phyloP scores from a whole-genome alignment of 257 asterid species.

The Primulina huaijiensis region DNA sequence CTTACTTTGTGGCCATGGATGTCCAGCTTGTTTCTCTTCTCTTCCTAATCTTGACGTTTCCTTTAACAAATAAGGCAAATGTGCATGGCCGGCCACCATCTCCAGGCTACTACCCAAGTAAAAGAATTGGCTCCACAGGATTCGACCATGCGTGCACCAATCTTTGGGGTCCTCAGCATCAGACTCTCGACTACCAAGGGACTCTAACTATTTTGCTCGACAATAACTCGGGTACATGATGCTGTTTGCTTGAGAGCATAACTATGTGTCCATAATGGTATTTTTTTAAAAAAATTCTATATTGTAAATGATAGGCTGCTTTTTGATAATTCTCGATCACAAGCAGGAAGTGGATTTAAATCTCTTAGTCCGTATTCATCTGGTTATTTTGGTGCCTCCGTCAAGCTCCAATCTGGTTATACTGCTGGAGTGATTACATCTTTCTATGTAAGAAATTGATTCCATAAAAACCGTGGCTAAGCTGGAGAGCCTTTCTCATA shows the following conservation, averaged over 20 bases:
- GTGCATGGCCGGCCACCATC: constrained; percentile 75
- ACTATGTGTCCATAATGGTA: no score
- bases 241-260: no score
- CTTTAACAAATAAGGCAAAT: constrained; percentile 33
- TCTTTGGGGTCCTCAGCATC: constrained; percentile 91
- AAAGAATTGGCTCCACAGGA: constrained; percentile 44
- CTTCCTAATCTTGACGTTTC: constrained; percentile 36
- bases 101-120: constrained; percentile 78
- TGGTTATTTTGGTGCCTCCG: constrained; percentile 67
- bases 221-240: constrained; percentile 40
- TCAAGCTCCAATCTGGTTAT: constrained; percentile 83
- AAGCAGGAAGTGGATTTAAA: constrained; percentile 80
- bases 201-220: constrained; percentile 76
- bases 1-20: constrained; percentile 32
- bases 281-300: no score
- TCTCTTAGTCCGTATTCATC: constrained; percentile 55
- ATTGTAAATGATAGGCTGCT: no score
- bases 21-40: constrained; percentile 30
- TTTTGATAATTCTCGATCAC: constrained; percentile 3
- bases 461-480: no score
- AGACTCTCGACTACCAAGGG: constrained; percentile 56
- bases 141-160: constrained; percentile 56
- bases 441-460: constrained; percentile 49
- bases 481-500: no score
- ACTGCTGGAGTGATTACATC: constrained; percentile 94